Conservation (phyloP, 225 moss, liverwort and hornwort species). For the Anthoceros angustus region DNA sequence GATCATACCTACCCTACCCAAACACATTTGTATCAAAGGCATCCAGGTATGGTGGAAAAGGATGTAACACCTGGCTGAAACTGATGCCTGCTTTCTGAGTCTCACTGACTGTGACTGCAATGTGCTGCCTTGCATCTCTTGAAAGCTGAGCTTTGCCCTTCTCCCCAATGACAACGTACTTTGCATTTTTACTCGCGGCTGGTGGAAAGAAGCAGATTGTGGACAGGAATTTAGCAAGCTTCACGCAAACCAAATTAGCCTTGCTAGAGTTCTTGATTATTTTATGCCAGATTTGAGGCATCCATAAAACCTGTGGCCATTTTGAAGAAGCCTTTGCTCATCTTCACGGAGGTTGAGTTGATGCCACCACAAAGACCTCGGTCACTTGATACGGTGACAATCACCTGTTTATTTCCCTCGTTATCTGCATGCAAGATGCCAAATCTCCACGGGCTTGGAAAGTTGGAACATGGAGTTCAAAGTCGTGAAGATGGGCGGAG, state of each 20-base stretch:
- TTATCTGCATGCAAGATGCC: slow-evolving; percentile 9
- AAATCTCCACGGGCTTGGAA: neutral
- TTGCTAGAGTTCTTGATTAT: neutral
- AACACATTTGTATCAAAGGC: neutral
- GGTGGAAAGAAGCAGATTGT: neutral
- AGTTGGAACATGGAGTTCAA: neutral
- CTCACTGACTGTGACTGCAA: slow-evolving; percentile 23
- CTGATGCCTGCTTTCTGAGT: slow-evolving; percentile 33
- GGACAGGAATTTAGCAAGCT: neutral
- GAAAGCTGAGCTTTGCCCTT: slow-evolving; percentile 33
- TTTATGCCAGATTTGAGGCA: neutral
- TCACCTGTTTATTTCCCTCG: slow-evolving; percentile 6
- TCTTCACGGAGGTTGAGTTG: slow-evolving; percentile 37
- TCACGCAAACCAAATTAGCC: neutral
- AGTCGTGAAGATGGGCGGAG: neutral
- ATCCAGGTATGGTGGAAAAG: neutral
- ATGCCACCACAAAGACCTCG: slow-evolving; percentile 42
- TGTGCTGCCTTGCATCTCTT: slow-evolving; percentile 17
- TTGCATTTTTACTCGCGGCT: slow-evolving; percentile 18
- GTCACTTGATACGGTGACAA: slow-evolving; percentile 24
- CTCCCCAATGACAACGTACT: slow-evolving; percentile 26
- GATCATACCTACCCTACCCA: neutral
- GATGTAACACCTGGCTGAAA: slow-evolving; percentile 22
- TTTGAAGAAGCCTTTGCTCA: slow-evolving; percentile 12
- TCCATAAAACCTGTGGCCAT: slow-evolving; percentile 10